Conservation (phyloP, 2,329 filamentous ascomycete species). For the Geoglossum cookeanum region DNA sequence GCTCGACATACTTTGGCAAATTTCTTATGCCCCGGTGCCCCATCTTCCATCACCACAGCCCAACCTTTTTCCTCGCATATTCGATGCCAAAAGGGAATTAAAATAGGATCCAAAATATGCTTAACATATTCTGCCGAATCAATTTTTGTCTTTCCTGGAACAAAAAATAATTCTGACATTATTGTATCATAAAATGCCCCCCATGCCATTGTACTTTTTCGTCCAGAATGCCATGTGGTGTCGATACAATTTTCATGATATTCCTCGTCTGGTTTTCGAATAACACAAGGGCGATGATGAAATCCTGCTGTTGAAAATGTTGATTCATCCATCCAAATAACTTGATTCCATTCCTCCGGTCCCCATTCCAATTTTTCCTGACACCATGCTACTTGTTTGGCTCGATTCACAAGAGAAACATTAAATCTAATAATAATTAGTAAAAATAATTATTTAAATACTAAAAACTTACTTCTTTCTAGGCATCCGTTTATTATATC, state of each 20-base stretch:
- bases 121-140: slow-evolving; percentile 3
- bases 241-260: no score
- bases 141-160: slow-evolving; percentile 2
- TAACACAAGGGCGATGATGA: no score
- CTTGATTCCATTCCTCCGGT: not conserved
- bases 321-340: not conserved
- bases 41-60: slow-evolving; percentile 6
- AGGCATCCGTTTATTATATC: no score
- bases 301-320: no score
- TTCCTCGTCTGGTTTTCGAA: no score
- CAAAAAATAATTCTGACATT: not conserved
- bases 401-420: not conserved
- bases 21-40: slow-evolving; percentile 4
- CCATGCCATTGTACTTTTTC: not conserved
- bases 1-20: slow-evolving; percentile 1
- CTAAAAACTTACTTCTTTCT: not conserved
- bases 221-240: no score
- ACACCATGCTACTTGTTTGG: not conserved
- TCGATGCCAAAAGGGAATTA: slow-evolving; percentile 5
- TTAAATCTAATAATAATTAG: not conserved
- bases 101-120: slow-evolving; percentile 1
- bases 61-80: slow-evolving; percentile 3
- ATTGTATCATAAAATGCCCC: not conserved
- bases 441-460: no score
- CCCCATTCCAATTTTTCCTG: not conserved